Evolutionary conservation across 495 filamentous ascomycete genomes (phyloP).

Genomic region (Podospora bellae-mahoneyi): DNA sequence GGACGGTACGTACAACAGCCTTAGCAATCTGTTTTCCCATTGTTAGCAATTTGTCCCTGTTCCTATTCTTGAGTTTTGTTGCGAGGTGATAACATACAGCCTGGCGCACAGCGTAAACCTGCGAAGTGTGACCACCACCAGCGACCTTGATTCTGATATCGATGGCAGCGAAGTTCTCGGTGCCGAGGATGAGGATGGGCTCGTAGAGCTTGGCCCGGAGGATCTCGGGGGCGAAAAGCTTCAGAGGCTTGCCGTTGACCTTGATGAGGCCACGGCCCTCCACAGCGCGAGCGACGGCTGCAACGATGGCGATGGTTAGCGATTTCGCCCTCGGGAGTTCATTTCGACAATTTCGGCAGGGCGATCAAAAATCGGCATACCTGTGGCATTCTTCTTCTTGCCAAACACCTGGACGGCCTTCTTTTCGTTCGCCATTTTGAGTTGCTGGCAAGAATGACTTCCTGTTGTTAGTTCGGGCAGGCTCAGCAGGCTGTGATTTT

Average conservation of each 20-base stretch:
- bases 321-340: conserved; percentile 15
- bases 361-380: conserved; percentile 24
- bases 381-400: conserved; percentile 45
- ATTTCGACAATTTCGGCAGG: conserved; percentile 7
- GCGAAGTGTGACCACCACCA: conserved; percentile 95
- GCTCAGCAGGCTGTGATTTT: conserved; percentile 32
- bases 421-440: conserved; percentile 34
- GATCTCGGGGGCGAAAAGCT: conserved; percentile 90
- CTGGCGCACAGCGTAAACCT: conserved; percentile 98
- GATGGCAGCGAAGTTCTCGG: conserved; percentile 82
- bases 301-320: conserved; percentile 17
- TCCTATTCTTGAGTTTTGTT: too few relatives aligned
- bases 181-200: conserved; percentile 90
- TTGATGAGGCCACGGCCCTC: conserved; percentile 74
- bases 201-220: conserved; percentile 98
- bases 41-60: conserved; percentile 19
- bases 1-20: conserved; percentile 35
- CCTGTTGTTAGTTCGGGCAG: conserved; percentile 32
- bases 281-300: conserved; percentile 39
- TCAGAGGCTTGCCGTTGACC: conserved; percentile 95
- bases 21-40: conserved; percentile 68
- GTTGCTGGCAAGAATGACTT: conserved; percentile 33
- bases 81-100: conserved; percentile 46
- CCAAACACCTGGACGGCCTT: conserved; percentile 41
- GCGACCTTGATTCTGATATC: conserved; percentile 96